Evolutionary conservation across 192 early-diverging fungal genomes (phyloP), one percentile per base, ranked within the genome.

Genomic region (Mortierella claussenii): DNA sequence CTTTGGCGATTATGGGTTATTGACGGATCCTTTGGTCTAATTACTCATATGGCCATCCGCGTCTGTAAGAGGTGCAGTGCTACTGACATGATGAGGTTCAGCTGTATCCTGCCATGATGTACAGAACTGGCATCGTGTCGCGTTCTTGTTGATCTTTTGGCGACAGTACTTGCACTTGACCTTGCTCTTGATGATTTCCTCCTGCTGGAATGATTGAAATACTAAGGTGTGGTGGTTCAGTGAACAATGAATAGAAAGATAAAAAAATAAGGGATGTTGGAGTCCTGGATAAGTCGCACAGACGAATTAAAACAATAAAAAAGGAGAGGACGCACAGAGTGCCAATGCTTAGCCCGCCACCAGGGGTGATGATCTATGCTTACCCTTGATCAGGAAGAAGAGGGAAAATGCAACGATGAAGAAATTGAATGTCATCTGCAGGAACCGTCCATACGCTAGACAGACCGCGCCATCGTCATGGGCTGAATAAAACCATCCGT

Each of bases 101-200:
- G 17, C 17, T 3, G 32, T 34, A 33, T 75, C 71, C 49, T 66
- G 71, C 71, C 71, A 75, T 5, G 71, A 75, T 3, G 71, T 75
- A 24, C 71, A 75, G 51, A 66, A 66, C 44, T 75, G 55, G 50
- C 71, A 75, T 11, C 71, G 71, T 4, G 56, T 75, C 40, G 71
- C 71, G 17, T 12, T 24, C 57, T 75, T 75, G 50, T 44, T 75
- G 45, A 75, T 66, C 57, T 75, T 75, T 66, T 75, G 62, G 4
- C 71, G 55, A 30, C 71, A 75, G 27, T 65, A 75, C 23, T 49
- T 51, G 56, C 71, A 75, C 12, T 66, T 75, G 51, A 66, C 51
- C 32, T 66, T 75, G 44, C 71, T 75, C 51, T 75, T 75, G 63
- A 75, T 66, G 18, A 75, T 75, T 28, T 75, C 71, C 2, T 75